These are phyloP conservation scores for Eutrema salsugineum DNA, from an alignment of 441 rosid species.

Conservation along the genomic window DNA sequence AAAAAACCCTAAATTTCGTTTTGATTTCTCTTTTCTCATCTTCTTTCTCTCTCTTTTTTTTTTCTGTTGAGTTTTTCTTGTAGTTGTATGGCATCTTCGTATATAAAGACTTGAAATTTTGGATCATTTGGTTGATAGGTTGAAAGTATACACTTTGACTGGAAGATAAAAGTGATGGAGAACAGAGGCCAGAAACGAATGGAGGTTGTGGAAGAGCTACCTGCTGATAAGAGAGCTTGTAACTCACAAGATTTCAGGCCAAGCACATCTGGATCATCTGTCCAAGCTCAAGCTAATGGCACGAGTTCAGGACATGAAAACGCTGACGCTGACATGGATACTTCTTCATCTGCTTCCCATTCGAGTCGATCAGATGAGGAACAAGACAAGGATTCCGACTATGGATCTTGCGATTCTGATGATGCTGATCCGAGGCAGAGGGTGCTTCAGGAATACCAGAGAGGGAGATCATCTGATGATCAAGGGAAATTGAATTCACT, in stretches of 20 bases:
- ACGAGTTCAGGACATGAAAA: constrained; percentile 42
- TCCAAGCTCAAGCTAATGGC: constrained; percentile 53
- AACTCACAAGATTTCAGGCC: constrained; percentile 81
- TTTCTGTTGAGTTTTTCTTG: neutral
- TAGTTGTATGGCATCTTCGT: neutral
- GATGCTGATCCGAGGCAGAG: constrained; percentile 54
- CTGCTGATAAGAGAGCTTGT: constrained; percentile 97
- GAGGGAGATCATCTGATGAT: constrained; percentile 66
- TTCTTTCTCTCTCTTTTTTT: neutral
- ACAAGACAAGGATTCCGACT: constrained; percentile 67
- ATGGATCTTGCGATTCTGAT: constrained; percentile 86
- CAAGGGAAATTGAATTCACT: constrained; percentile 63
- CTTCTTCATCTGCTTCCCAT: constrained; percentile 86
- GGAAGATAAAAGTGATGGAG: constrained; percentile 46
- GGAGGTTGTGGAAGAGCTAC: constrained; percentile 70
- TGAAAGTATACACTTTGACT: constrained; percentile 1
- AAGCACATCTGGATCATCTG: constrained; percentile 72
- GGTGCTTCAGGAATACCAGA: constrained; percentile 57
- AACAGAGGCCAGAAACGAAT: constrained; percentile 91
- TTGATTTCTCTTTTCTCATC: constrained; percentile 10
- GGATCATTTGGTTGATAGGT: constrained; percentile 13
- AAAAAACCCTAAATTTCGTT: constrained; percentile 1
- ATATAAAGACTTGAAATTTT: neutral
- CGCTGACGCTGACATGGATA: constrained; percentile 67
- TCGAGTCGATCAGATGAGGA: constrained; percentile 82